Conservation (phyloP, 208 protist genomes). For the Leishmania martiniquensis region DNA sequence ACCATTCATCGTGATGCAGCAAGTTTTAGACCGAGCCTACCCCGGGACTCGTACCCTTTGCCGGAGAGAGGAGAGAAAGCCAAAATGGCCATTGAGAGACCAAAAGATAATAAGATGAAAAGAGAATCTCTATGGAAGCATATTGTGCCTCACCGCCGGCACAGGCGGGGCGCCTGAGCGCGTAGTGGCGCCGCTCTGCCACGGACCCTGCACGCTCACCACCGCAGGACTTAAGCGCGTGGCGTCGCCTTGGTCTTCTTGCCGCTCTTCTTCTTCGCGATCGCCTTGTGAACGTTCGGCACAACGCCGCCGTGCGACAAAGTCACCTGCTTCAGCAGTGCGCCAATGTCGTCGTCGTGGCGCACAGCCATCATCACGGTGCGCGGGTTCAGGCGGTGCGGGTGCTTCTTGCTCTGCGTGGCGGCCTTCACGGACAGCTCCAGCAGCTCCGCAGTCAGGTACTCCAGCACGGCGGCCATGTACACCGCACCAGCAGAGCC, state of each 20-base stretch:
- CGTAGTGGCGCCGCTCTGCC: not conserved
- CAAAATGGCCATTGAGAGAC: constrained; percentile 13
- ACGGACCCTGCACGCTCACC: not conserved
- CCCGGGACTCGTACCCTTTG: not conserved
- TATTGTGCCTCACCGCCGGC: not conserved
- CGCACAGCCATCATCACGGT: constrained; percentile 79
- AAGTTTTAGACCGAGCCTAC: not conserved
- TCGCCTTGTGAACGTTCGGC: constrained; percentile 79
- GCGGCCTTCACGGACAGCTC: constrained; percentile 85
- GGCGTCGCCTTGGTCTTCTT: constrained; percentile 68
- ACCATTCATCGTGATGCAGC: not conserved
- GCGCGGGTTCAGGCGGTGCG: constrained; percentile 73
- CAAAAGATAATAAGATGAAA: constrained; percentile 3
- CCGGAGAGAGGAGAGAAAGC: constrained; percentile 11
- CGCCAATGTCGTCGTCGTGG: constrained; percentile 81
- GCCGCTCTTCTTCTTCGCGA: constrained; percentile 81
- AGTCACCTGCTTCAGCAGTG: constrained; percentile 67
- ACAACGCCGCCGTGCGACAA: constrained; percentile 82
- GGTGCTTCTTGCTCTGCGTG: constrained; percentile 67
- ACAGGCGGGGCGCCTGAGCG: not conserved
- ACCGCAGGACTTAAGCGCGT: constrained; percentile 38
- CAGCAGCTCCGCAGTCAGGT: constrained; percentile 91
- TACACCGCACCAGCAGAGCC: constrained; percentile 98
- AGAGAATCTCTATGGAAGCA: constrained; percentile 22
- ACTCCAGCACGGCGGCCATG: constrained; percentile 99